A percentile compares a stretch with the other conserved stretches of the same genome.
Evolutionary conservation across 257 asterid genomes (phyloP).

Genomic region (Nicotiana knightiana): DNA sequence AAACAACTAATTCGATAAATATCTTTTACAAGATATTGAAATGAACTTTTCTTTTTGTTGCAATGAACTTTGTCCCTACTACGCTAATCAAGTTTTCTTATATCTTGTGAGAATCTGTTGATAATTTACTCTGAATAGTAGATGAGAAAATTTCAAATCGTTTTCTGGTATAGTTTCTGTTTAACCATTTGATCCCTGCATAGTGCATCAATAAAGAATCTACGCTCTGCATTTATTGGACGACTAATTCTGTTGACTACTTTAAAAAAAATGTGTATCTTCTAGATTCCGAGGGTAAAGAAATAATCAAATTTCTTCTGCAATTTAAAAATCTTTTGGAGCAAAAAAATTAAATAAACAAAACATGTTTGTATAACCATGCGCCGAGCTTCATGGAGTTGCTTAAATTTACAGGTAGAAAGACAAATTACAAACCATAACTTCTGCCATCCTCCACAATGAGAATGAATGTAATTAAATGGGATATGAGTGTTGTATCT

Average conservation of each 20-base stretch:
- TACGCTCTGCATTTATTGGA: background rate
- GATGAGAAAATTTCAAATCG: background rate
- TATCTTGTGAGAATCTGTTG: background rate
- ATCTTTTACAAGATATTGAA: background rate
- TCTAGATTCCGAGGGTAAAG: background rate
- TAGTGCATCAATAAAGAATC: background rate
- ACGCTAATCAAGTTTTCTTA: background rate
- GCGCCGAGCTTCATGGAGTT: background rate
- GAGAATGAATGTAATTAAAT: background rate
- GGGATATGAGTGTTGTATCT: background rate
- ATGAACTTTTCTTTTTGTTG: background rate
- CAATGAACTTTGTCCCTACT: background rate
- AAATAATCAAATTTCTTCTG: background rate
- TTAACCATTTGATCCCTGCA: background rate
- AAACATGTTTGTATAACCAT: conserved; percentile 1
- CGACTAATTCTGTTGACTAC: background rate
- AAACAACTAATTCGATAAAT: background rate
- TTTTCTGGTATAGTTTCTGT: background rate
- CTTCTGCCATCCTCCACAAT: background rate
- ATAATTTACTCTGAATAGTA: background rate
- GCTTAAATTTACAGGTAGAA: background rate
- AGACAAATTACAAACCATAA: background rate
- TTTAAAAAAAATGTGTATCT: background rate
- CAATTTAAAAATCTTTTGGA: background rate
- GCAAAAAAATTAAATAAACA: background rate